Percentiles rank a stretch among this genome's conserved stretches.
phyloP scores from a whole-genome alignment of 2,329 filamentous ascomycete genomes.

The Onygenales sp. region DNA sequence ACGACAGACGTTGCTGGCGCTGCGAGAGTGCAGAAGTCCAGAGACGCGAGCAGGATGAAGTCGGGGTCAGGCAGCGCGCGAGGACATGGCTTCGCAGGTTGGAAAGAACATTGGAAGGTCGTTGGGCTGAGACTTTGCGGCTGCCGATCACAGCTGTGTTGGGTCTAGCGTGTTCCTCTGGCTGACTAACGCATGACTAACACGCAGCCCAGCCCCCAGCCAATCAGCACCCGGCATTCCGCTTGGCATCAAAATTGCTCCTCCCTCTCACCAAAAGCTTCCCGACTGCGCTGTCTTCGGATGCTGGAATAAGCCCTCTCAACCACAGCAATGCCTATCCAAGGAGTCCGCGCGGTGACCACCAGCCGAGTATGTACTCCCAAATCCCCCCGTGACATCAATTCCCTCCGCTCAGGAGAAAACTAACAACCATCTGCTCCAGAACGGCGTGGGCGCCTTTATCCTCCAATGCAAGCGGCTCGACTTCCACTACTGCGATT shows the following conservation, averaged over 20 bases:
- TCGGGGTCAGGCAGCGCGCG: no score
- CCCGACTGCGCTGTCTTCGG: not conserved
- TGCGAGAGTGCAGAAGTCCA: no score
- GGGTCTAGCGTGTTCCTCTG: not conserved
- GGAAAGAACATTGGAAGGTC: no score
- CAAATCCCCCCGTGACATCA: not conserved
- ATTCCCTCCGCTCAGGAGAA: not conserved
- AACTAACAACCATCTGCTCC: slow-evolving; percentile 8
- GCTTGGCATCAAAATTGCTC: not conserved
- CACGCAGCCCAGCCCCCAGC: slow-evolving; percentile 5
- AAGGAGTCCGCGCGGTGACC: slow-evolving; percentile 44
- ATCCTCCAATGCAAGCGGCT: slow-evolving; percentile 94
- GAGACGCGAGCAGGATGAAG: no score
- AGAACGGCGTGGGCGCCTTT: slow-evolving; percentile 97
- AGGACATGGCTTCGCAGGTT: no score
- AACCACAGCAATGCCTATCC: slow-evolving; percentile 31
- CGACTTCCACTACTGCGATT: slow-evolving; percentile 96
- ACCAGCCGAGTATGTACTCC: slow-evolving; percentile 43
- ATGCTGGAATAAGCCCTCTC: not conserved
- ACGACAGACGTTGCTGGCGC: no score
- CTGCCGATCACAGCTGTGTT: not conserved
- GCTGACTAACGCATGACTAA: not conserved
- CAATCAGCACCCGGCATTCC: slow-evolving; percentile 15
- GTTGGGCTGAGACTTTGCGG: not conserved
- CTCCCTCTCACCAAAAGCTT: slow-evolving; percentile 16